A percentile compares a stretch with the other conserved stretches of the same genome.
Evolutionary conservation across 139 green algal genomes (phyloP).

Genomic region (Closterium sp.): DNA sequence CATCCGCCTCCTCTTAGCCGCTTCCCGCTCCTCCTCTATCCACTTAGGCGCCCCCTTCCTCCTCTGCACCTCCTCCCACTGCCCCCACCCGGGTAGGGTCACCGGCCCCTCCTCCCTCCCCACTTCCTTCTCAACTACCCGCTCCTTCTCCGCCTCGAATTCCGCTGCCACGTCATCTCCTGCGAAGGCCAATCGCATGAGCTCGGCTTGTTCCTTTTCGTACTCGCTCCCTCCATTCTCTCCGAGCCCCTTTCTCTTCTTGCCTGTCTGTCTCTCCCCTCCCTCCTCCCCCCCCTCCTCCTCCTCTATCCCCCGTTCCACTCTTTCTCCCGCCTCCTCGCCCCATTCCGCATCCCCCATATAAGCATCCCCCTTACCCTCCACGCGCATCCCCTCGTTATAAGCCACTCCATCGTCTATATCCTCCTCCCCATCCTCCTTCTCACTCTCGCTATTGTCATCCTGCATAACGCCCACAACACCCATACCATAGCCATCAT

Average conservation of each 20-base stretch:
- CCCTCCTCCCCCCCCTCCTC: constrained; percentile 25
- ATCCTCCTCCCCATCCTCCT: constrained; percentile 13
- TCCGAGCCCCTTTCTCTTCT: background rate
- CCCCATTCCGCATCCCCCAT: background rate
- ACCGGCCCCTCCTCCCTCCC: constrained; percentile 58
- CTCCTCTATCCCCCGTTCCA: constrained; percentile 6
- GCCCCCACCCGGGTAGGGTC: constrained; percentile 77
- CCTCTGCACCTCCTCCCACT: constrained; percentile 73
- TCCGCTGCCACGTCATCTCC: constrained; percentile 88
- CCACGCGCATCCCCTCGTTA: background rate
- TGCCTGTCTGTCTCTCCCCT: background rate
- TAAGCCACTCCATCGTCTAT: constrained; percentile 49
- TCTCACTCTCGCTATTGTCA: background rate
- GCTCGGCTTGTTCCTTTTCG: constrained; percentile 52
- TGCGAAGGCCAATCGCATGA: constrained; percentile 74
- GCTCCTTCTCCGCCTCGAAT: constrained; percentile 79
- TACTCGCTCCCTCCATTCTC: background rate
- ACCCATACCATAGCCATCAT: background rate
- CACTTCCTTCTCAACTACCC: constrained; percentile 69
- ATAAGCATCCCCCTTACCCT: background rate
- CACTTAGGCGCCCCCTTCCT: constrained; percentile 51
- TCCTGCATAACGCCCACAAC: background rate
- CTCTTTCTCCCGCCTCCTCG: constrained; percentile 8
- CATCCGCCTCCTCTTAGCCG: constrained; percentile 62
- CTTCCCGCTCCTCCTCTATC: constrained; percentile 60